phyloP scores from a whole-genome alignment of 257 asterid genomes.

The Scutellaria galericulata region DNA sequence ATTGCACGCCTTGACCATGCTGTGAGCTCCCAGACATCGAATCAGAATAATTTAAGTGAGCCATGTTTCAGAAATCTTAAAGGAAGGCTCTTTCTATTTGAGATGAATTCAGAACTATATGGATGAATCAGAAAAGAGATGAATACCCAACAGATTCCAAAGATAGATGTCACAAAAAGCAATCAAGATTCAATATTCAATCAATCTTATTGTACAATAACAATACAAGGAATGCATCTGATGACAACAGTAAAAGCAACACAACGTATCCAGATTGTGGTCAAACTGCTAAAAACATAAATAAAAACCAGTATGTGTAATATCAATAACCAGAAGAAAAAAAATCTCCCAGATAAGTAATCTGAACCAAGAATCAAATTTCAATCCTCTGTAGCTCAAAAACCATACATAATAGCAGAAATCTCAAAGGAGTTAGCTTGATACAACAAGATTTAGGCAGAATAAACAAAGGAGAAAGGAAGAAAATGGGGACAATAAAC shows the following conservation, averaged over 20 bases:
- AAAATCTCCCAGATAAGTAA: conserved; percentile 24
- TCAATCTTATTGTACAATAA: conserved; percentile 9
- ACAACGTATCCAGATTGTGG: conserved; percentile 13
- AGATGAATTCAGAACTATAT: not conserved
- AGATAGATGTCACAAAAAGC: conserved; percentile 13
- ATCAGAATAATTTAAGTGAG: conserved; percentile 60
- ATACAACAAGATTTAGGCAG: not conserved
- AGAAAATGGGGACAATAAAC: not conserved
- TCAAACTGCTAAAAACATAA: not conserved
- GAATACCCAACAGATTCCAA: conserved; percentile 4
- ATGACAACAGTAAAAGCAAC: conserved; percentile 16
- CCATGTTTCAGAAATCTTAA: conserved; percentile 45
- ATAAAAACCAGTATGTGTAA: conserved; percentile 5
- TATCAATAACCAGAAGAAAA: conserved; percentile 37
- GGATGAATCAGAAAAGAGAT: not conserved
- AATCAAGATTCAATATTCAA: conserved; percentile 38
- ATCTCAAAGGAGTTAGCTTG: not conserved
- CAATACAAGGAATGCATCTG: conserved; percentile 21
- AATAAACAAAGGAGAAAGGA: conserved; percentile 3
- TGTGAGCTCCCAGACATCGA: conserved; percentile 62
- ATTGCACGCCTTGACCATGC: conserved; percentile 73
- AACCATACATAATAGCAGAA: not conserved
- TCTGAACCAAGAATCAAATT: conserved; percentile 24
- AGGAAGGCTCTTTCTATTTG: not conserved
- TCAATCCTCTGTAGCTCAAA: conserved; percentile 1